Percentiles rank a stretch among this genome's conserved stretches.
Conservation (phyloP, 257 asterid species). For the Handroanthus guayacan region DNA sequence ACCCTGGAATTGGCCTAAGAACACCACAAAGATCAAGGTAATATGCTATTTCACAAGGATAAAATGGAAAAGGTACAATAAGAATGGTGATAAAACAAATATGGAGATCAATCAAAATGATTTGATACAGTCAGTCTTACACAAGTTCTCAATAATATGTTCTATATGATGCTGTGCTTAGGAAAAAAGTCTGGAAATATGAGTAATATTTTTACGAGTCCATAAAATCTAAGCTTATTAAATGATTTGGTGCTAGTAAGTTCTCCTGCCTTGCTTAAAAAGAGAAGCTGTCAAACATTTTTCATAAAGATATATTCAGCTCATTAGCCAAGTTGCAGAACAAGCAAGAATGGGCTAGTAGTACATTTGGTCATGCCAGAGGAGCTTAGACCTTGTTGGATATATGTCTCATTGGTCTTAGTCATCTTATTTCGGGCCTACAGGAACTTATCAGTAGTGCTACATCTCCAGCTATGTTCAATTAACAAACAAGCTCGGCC, state of each 20-base stretch:
- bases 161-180: conserved; percentile 10
- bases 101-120: conserved; percentile 18
- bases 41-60: conserved; percentile 7
- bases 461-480: neutral
- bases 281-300: too few species aligned
- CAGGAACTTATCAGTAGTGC: neutral
- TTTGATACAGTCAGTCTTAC: neutral
- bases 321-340: neutral
- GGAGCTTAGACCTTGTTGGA: neutral
- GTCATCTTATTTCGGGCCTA: neutral
- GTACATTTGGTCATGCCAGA: neutral
- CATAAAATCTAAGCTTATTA: neutral
- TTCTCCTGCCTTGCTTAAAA: too few species aligned
- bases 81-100: conserved; percentile 10
- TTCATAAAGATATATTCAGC: too few species aligned
- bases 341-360: neutral
- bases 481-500: too few species aligned
- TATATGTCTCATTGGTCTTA: neutral
- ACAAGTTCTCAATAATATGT: conserved; percentile 5
- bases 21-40: conserved; percentile 34
- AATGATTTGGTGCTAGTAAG: too few species aligned
- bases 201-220: neutral
- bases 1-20: conserved; percentile 61
- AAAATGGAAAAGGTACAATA: conserved; percentile 8
- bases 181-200: conserved; percentile 2